These are phyloP conservation scores for Singerocomus inundabilis DNA, from an alignment of 1,284 basidiomycete species.

Conservation along the genomic window DNA sequence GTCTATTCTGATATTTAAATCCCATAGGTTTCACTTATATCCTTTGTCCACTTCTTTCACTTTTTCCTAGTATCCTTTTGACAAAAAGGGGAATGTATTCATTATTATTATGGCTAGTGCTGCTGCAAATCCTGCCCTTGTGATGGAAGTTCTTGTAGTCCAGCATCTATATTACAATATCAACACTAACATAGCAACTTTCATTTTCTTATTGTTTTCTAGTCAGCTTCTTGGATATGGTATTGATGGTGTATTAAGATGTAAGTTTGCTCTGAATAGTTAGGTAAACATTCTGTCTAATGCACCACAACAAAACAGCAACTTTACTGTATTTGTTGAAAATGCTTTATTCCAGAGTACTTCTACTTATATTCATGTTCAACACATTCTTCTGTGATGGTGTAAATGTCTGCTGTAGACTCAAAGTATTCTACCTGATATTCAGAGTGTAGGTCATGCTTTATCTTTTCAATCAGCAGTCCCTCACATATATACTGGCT, in stretches of 20 bases:
- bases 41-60: conserved; percentile 17
- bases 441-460: too few relatives aligned
- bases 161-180: conserved; percentile 57
- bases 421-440: too few relatives aligned
- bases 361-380: too few relatives aligned
- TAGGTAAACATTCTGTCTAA: conserved; percentile 1
- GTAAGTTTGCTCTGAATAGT: conserved; percentile 30
- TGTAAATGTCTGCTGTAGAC: too few relatives aligned
- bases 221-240: conserved; percentile 64
- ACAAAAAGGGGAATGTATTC: conserved; percentile 56
- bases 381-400: too few relatives aligned
- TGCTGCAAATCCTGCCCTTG: conserved; percentile 61
- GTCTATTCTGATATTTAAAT: conserved; percentile 53
- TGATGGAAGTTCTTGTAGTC: conserved; percentile 64
- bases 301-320: conserved; percentile 26
- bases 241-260: conserved; percentile 61
- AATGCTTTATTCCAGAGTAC: conserved; percentile 59
- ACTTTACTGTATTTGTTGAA: conserved; percentile 66
- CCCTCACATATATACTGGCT: too few relatives aligned
- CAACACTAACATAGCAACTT: conserved; percentile 48
- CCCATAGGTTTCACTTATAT: conserved; percentile 38
- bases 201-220: conserved; percentile 57
- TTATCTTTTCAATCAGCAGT: too few relatives aligned
- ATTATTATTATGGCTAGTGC: conserved; percentile 70
- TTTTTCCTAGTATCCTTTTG: conserved; percentile 38